Conservation (phyloP, 306 rosid genomes). For the Trifolium dubium region DNA sequence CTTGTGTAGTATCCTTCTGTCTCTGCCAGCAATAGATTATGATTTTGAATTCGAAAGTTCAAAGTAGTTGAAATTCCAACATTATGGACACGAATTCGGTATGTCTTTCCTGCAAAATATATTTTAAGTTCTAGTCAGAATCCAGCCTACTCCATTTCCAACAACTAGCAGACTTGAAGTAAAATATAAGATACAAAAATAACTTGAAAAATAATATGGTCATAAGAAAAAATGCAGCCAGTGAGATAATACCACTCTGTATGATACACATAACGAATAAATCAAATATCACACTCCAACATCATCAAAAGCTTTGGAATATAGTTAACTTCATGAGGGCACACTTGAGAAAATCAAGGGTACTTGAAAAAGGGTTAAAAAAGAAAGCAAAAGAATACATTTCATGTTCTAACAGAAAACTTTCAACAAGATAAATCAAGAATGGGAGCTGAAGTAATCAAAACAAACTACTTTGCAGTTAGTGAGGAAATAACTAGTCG, state of each 20-base stretch:
- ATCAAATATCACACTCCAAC: too few relatives aligned
- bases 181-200: conserved; percentile 15
- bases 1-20: conserved; percentile 76
- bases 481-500: background rate
- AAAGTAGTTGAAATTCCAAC: conserved; percentile 84
- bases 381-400: background rate
- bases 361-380: too few relatives aligned
- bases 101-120: conserved; percentile 80
- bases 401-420: conserved; percentile 2
- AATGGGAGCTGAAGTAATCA: background rate
- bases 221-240: too few relatives aligned
- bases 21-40: conserved; percentile 72
- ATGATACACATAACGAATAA: too few relatives aligned
- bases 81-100: conserved; percentile 80
- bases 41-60: conserved; percentile 89
- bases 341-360: too few relatives aligned
- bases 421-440: background rate
- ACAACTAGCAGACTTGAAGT: background rate
- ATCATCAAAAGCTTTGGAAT: too few relatives aligned
- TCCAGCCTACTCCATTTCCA: conserved; percentile 4
- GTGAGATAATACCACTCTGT: too few relatives aligned
- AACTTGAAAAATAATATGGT: too few relatives aligned
- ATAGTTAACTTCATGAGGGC: too few relatives aligned
- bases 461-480: background rate
- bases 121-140: conserved; percentile 15